Evolutionary conservation across 306 rosid species (phyloP), one percentile per base, ranked within the genome.

Genomic region (Urtica urens): DNA sequence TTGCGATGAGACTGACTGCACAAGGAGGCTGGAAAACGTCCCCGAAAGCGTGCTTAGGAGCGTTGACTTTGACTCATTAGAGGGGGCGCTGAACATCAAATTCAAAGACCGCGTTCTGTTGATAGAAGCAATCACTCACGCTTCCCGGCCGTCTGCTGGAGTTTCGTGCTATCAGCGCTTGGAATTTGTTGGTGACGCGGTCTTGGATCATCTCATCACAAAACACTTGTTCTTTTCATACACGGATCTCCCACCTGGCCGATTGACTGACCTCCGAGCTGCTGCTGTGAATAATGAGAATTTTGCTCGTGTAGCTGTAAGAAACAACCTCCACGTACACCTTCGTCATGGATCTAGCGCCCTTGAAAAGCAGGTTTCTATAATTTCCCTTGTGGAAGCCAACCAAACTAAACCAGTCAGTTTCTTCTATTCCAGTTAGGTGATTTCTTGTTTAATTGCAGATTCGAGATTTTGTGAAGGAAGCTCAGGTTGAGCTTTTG

Each of bases 251-350:
- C 99, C 99, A 23, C 95, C 99, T 0, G 99, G 99, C 59, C 79
- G 99, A 40, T 72, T 90, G 72, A 90, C 99, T 40, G 99, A 90
- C 67, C 84, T 90, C 50, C 78, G 95, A 28, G 99, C 99, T 66
- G 99, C 99, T 72, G 99, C 99, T 66, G 99, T 90, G 21, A 90
- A 90, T 69, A 85, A 90, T 57, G 99, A 90, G 79, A 90, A 90
- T 69, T 90, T 90, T 71, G 99, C 99, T 17, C 99, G 95, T 48
- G 95, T 90, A 66, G 79, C 95, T 7, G 95, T 90, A 41, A 90
- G 83, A 67, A 94, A 82, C 66, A 67, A 33, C 60, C 99, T 90
- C 62, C 95, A 90, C 26, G 19, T 79, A 46, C 95, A 90, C 69
- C 92, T 90, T 58, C 81, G 99, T 46, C 99, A 90, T 69, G 99